A percentile compares a stretch with the other conserved stretches of the same genome.
phyloP scores from a whole-genome alignment of 768 basidiomycete species.

The Podaxis pistillaris region DNA sequence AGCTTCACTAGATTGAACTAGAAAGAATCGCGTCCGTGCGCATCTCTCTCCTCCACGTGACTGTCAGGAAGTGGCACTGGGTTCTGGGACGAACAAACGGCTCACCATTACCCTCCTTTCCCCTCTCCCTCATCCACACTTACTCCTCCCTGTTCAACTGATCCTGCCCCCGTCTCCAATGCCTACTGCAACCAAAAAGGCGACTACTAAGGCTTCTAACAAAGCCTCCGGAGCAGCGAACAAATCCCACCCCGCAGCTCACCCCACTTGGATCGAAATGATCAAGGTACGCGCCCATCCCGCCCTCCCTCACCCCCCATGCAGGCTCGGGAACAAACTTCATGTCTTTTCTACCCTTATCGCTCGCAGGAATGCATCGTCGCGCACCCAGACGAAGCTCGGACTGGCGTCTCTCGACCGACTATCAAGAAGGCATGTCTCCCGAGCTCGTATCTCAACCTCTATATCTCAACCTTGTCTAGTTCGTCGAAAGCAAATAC shows the following conservation, averaged over 20 bases:
- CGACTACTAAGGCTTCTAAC: conserved; percentile 33
- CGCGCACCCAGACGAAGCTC: conserved; percentile 66
- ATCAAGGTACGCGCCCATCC: conserved; percentile 55
- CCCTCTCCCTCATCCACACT: conserved; percentile 18
- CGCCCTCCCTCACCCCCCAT: conserved; percentile 11
- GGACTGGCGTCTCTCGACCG: conserved; percentile 75
- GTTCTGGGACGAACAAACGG: conserved; percentile 25
- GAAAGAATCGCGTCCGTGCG: conserved; percentile 27
- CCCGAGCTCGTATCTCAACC: conserved; percentile 15
- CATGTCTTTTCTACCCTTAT: conserved; percentile 35
- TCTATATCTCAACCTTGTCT: conserved; percentile 17
- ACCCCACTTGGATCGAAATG: conserved; percentile 77
- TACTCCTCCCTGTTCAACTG: conserved; percentile 12
- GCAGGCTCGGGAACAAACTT: conserved; percentile 13
- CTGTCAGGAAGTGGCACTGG: conserved; percentile 20
- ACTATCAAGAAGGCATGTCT: conserved; percentile 72
- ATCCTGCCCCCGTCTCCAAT: conserved; percentile 17
- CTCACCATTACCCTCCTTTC: conserved; percentile 20
- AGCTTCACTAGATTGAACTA: conserved; percentile 8
- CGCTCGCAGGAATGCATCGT: conserved; percentile 64
- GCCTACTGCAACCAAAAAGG: conserved; percentile 36
- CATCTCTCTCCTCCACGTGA: conserved; percentile 26
- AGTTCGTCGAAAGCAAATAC: conserved; percentile 86
- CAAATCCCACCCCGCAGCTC: conserved; percentile 40
- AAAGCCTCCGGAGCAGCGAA: conserved; percentile 31